phyloP scores from a whole-genome alignment of 305 asterid species.

The Ruellia speciosa region DNA sequence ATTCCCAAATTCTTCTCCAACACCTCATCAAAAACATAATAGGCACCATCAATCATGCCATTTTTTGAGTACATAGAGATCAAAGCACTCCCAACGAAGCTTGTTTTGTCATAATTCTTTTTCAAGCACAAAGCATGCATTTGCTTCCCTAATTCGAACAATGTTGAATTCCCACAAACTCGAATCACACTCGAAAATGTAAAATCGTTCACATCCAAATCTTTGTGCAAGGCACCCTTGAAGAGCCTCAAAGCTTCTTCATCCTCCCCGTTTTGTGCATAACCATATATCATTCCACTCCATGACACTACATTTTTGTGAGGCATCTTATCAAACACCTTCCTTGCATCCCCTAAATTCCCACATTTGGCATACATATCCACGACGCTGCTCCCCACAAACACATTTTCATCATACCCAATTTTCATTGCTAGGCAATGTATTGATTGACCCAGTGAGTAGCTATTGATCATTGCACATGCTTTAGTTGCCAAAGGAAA shows the following conservation, averaged over 20 bases:
- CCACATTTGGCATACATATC: conserved; percentile 64
- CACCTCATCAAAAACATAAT: conserved; percentile 37
- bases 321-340: conserved; percentile 65
- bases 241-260: conserved; percentile 51
- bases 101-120: conserved; percentile 31
- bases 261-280: conserved; percentile 44
- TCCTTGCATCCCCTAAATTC: conserved; percentile 31
- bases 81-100: conserved; percentile 55
- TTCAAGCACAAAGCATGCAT: conserved; percentile 52
- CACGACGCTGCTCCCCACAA: conserved; percentile 50
- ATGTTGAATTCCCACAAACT: conserved; percentile 57
- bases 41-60: conserved; percentile 47
- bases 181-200: conserved; percentile 53
- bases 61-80: conserved; percentile 54
- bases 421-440: conserved; percentile 40
- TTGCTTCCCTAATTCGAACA: conserved; percentile 56
- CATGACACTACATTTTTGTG: conserved; percentile 56
- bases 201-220: conserved; percentile 47
- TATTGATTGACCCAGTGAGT: conserved; percentile 30
- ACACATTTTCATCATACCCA: conserved; percentile 40
- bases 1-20: conserved; percentile 43
- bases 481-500: conserved; percentile 49
- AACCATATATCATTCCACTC: conserved; percentile 67
- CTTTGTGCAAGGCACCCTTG: conserved; percentile 38
- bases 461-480: conserved; percentile 29